Conservation (phyloP, 2,329 filamentous ascomycete genomes). For the Colletotrichum lupini region DNA sequence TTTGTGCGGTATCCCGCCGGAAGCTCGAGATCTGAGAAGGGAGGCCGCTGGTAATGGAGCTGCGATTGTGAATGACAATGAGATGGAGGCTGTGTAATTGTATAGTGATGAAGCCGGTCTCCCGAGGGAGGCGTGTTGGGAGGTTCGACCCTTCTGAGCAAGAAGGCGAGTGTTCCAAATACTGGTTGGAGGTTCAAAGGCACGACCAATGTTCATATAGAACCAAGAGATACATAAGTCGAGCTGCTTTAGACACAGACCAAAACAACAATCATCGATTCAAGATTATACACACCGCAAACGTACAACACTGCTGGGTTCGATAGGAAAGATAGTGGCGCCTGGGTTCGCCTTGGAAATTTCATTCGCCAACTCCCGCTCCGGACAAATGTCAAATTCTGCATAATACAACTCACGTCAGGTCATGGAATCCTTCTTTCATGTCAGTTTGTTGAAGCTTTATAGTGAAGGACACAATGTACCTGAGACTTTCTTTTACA, state of each 20-base stretch:
- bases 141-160: neutral
- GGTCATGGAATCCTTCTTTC: neutral
- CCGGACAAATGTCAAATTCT: neutral
- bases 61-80: slow-evolving; percentile 3
- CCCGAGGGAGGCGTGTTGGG: neutral
- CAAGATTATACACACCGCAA: neutral
- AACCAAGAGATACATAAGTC: neutral
- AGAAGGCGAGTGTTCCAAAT: neutral
- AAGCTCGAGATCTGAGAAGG: slow-evolving; percentile 4
- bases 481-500: neutral
- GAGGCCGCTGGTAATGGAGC: neutral
- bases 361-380: slow-evolving; percentile 19
- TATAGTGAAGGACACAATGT: neutral
- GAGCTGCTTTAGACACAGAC: neutral
- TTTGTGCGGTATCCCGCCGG: slow-evolving; percentile 11
- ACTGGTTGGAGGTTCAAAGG: too few relatives aligned
- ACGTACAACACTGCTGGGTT: neutral
- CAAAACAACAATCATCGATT: neutral
- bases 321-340: slow-evolving; percentile 6
- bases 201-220: neutral
- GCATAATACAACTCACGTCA: slow-evolving; percentile 17
- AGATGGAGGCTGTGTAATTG: slow-evolving; percentile 23
- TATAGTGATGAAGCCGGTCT: neutral
- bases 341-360: slow-evolving; percentile 12
- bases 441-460: neutral